A percentile compares a stretch with the other conserved stretches of the same genome.
Evolutionary conservation across 257 asterid species (phyloP).

Genomic region (Solanum tarapatanum): DNA sequence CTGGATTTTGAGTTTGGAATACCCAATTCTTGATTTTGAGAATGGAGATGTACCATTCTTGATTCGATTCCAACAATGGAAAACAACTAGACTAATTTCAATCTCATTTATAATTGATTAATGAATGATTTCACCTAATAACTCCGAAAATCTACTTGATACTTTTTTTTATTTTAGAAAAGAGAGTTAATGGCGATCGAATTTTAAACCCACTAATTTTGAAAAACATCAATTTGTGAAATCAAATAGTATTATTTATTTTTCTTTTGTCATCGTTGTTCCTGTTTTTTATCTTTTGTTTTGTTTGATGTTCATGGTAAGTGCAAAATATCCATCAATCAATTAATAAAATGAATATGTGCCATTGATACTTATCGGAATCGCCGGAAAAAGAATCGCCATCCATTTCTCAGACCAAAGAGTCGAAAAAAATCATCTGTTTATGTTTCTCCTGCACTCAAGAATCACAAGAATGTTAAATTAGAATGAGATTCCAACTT

Average conservation of each 20-base stretch:
- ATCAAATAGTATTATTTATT: too few relatives aligned
- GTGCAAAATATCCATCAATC: not conserved
- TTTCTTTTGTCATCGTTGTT: not conserved
- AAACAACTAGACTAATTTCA: not conserved
- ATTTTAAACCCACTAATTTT: too few relatives aligned
- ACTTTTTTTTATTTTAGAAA: too few relatives aligned
- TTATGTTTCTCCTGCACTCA: not conserved
- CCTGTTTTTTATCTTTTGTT: too few relatives aligned
- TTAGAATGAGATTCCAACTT: not conserved
- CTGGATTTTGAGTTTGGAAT: not conserved
- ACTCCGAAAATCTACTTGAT: not conserved
- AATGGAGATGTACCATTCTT: not conserved
- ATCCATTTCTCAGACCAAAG: too few relatives aligned
- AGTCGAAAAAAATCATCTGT: not conserved
- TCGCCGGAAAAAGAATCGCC: accelerated
- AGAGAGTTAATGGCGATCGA: too few relatives aligned
- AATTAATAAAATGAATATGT: not conserved
- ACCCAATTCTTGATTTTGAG: not conserved
- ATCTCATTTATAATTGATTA: too few relatives aligned
- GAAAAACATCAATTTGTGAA: not conserved
- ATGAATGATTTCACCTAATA: not conserved
- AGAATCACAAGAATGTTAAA: not conserved
- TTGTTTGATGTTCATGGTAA: not conserved
- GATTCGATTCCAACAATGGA: not conserved
- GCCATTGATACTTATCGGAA: not conserved